Evolutionary conservation across 345 rosid species (phyloP), one percentile per base, ranked within the genome.

Genomic region (Populus nigra): DNA sequence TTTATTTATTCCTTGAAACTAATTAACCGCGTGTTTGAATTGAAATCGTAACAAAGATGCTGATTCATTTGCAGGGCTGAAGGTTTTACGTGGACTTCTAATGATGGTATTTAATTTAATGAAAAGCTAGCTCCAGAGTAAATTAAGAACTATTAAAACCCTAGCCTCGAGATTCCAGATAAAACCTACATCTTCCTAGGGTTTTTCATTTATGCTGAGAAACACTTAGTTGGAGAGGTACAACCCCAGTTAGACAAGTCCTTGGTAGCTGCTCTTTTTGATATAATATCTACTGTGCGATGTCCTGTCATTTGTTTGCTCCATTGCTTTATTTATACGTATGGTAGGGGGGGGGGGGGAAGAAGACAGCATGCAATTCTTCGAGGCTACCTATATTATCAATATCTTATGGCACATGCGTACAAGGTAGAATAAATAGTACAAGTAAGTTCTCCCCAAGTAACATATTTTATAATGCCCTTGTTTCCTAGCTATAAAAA

Each of bases 171-270:
- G 57, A 71, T 27, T 71, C 38, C 50, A 53, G n/a, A 13, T 55
- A 25, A 35, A 71, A 49, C 76, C 68, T 68, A 50, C 29, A 38
- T 65, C 5, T 66, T 2, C 23, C 39, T 66, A 69, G 76, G 80
- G 69, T 76, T 79, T 73, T 49, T 35, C 13, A 3, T 55, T 43
- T 55, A 31, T 31, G 45, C 27, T 53, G 43, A 50, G n/a, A 53
- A 55, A 65, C 75, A 73, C 49, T 55, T 73, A 20, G 53, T 5
- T 47, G 69, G 69, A 43, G 20, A 38, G 57, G 59, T 17, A 23
- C 55, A 69, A 10, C 25, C 68, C 76, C 53, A 38, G 7, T 77
- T 66, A 35, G 68, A 69, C 71, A 49, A 29, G 38, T 50, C 43
- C 41, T 63, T 16, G 23, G 57, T n/a, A 47, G 55, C 68, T 59